phyloP scores from a whole-genome alignment of 2,329 filamentous ascomycete species.

The Coniochaeta sp. region DNA sequence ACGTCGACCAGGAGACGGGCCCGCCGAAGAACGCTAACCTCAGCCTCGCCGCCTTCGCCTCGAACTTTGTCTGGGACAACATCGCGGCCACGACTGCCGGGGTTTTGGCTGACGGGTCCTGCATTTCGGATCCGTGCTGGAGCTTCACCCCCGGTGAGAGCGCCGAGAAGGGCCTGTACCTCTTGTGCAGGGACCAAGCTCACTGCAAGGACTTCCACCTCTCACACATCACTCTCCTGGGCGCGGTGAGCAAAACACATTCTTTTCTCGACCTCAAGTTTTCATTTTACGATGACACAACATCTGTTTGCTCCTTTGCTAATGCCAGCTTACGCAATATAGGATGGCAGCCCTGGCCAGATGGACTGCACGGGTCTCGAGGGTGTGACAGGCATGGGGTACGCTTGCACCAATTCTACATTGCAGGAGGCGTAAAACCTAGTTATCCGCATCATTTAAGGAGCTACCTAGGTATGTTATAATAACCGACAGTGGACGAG shows the following conservation, averaged over 20 bases:
- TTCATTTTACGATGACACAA: background rate
- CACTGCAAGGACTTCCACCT: conserved; percentile 14
- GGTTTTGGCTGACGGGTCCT: conserved; percentile 11
- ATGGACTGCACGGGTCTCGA: conserved; percentile 15
- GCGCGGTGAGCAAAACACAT: conserved; percentile 8
- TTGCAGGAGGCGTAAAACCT: background rate
- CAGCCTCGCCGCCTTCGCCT: conserved; percentile 11
- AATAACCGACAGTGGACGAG: too few relatives aligned
- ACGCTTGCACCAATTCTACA: conserved; percentile 12
- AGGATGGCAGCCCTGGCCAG: conserved; percentile 10
- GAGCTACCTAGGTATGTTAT: too few relatives aligned
- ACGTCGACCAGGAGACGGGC: conserved; percentile 13
- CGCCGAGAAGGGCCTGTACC: conserved; percentile 9
- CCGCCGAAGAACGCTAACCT: conserved; percentile 3
- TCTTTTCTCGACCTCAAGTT: background rate
- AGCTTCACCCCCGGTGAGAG: conserved; percentile 10
- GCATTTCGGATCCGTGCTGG: conserved; percentile 16
- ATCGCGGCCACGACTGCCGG: conserved; percentile 8
- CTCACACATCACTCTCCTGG: conserved; percentile 9
- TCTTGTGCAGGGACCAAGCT: conserved; percentile 9
- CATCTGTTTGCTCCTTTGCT: background rate
- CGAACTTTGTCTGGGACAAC: conserved; percentile 13
- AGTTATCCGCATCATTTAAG: too few relatives aligned
- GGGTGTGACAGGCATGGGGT: conserved; percentile 12
- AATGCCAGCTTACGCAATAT: background rate